phyloP scores from a whole-genome alignment of 208 protist genomes.

The Trichomonas tenax region DNA sequence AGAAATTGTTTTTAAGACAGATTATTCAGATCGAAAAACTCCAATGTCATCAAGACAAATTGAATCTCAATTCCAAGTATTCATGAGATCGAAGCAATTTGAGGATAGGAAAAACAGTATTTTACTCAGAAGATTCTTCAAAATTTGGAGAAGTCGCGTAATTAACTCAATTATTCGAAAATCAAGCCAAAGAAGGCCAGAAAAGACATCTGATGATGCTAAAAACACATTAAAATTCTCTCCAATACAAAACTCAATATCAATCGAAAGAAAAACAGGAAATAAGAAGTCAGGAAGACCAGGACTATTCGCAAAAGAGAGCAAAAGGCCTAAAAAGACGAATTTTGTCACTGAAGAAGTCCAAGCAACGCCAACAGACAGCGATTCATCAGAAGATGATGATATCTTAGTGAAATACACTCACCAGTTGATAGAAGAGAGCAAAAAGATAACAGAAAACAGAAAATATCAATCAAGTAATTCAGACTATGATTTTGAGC shows the following conservation, averaged over 20 bases:
- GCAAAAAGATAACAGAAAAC: neutral
- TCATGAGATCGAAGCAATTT: neutral
- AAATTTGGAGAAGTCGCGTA: neutral
- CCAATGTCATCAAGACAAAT: neutral
- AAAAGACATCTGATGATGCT: too few species aligned
- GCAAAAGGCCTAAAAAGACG: neutral
- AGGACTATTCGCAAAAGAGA: neutral
- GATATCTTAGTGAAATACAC: neutral
- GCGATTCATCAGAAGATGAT: neutral
- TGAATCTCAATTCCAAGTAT: neutral
- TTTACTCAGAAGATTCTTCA: neutral
- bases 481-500: neutral
- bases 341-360: neutral
- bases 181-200: neutral
- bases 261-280: neutral
- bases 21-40: neutral
- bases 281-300: neutral
- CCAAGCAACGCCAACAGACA: neutral
- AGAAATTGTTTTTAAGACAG: neutral
- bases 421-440: neutral
- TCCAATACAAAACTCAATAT: neutral
- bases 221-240: neutral
- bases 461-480: neutral
- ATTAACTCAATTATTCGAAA: neutral
- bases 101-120: neutral